Evolutionary conservation across 495 filamentous ascomycete species (phyloP).

Genomic region (Tuber umbilicatum): DNA sequence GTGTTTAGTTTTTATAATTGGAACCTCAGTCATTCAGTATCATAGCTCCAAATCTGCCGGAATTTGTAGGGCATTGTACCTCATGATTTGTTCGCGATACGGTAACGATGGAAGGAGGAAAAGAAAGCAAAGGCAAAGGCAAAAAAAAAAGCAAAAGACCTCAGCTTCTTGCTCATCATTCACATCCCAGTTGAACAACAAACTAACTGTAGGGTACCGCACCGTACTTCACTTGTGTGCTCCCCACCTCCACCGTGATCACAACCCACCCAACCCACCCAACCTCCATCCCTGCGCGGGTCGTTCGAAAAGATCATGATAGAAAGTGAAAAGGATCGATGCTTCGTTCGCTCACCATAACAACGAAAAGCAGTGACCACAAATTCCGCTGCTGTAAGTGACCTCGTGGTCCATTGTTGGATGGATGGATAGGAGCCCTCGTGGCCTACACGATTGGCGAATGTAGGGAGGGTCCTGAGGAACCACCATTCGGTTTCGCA

Average conservation of each 20-base stretch:
- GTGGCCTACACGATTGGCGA: neutral
- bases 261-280: no score
- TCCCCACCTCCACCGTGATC: no score
- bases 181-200: neutral
- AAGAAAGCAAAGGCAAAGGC: neutral
- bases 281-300: neutral
- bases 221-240: no score
- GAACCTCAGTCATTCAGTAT: neutral
- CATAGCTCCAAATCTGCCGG: neutral
- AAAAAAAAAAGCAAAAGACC: neutral
- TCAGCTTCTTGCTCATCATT: neutral
- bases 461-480: neutral
- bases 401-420: conserved; percentile 1
- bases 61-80: neutral
- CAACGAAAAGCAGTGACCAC: neutral
- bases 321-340: neutral
- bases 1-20: neutral
- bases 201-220: neutral
- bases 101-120: neutral
- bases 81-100: neutral
- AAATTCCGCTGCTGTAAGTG: neutral
- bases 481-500: no score
- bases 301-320: neutral
- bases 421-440: neutral
- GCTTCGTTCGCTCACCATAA: neutral